Evolutionary conservation across 169 alveolate species (phyloP).

Genomic region (Eimeria maxima): DNA sequence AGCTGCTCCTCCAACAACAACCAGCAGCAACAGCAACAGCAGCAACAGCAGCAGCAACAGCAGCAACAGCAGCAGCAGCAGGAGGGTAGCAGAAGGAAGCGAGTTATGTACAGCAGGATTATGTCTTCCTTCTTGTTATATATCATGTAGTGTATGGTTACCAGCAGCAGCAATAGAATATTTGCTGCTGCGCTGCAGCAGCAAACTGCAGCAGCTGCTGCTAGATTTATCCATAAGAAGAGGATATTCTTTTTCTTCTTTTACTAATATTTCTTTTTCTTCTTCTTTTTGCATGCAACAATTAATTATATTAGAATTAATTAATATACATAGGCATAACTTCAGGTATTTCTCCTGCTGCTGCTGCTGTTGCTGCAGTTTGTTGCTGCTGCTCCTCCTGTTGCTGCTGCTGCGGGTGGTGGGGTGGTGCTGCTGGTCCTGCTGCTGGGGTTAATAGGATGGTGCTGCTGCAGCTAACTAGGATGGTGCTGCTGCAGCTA

Average conservation of each 20-base stretch:
- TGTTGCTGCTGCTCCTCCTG: background rate
- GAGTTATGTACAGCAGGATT: background rate
- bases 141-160: background rate
- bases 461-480: background rate
- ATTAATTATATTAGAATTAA: background rate
- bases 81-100: background rate
- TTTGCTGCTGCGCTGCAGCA: slow-evolving; percentile 61
- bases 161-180: slow-evolving; percentile 9
- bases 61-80: slow-evolving; percentile 26
- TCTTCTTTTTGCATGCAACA: background rate
- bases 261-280: background rate
- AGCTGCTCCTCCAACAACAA: too few relatives aligned
- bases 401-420: background rate
- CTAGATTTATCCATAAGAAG: background rate
- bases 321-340: background rate
- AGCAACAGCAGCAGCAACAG: background rate
- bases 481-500: background rate
- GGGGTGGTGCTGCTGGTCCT: background rate
- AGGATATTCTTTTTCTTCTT: background rate
- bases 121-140: background rate
- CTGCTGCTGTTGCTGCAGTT: slow-evolving; percentile 15
- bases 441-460: background rate
- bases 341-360: slow-evolving; percentile 22
- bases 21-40: background rate
- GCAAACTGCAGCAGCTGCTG: slow-evolving; percentile 42